Conservation (phyloP, 148 eudicot genomes). For the Camellia lanceoleosa region DNA sequence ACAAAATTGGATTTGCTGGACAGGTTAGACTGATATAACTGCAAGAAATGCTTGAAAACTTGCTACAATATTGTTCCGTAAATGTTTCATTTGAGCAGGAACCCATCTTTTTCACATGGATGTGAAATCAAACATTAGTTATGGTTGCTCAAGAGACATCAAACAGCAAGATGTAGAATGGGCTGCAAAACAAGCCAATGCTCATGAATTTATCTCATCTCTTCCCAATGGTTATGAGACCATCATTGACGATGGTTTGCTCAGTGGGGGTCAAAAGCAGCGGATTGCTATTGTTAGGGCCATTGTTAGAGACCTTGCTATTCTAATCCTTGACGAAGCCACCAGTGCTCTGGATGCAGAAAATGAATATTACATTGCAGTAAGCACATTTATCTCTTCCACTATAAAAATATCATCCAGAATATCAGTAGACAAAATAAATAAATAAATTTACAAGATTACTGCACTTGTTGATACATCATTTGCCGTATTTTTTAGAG, state of each 20-base stretch:
- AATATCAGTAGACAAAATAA: not conserved
- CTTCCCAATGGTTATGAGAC: slow-evolving; percentile 52
- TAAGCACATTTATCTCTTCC: slow-evolving; percentile 13
- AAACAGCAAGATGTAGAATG: slow-evolving; percentile 41
- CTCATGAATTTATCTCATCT: slow-evolving; percentile 48
- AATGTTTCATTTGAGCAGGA: too few species aligned
- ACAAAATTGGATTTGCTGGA: too few species aligned
- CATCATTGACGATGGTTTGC: slow-evolving; percentile 36
- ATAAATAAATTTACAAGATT: not conserved
- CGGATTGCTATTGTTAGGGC: slow-evolving; percentile 56
- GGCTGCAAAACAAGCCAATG: slow-evolving; percentile 45
- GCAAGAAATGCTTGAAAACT: too few species aligned
- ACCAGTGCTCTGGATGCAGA: slow-evolving; percentile 58
- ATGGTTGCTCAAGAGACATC: slow-evolving; percentile 34
- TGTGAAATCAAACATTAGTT: slow-evolving; percentile 47
- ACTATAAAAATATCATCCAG: not conserved
- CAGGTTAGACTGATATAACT: too few species aligned
- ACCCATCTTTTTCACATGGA: slow-evolving; percentile 38
- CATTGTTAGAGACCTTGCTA: slow-evolving; percentile 39
- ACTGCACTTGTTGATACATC: not conserved
- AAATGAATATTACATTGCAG: slow-evolving; percentile 43
- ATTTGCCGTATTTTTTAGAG: slow-evolving; percentile 19
- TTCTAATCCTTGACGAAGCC: slow-evolving; percentile 50
- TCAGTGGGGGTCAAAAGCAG: slow-evolving; percentile 61
- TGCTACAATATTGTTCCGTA: too few species aligned